Conservation (phyloP, 441 rosid genomes). For the Breynia disticha region DNA sequence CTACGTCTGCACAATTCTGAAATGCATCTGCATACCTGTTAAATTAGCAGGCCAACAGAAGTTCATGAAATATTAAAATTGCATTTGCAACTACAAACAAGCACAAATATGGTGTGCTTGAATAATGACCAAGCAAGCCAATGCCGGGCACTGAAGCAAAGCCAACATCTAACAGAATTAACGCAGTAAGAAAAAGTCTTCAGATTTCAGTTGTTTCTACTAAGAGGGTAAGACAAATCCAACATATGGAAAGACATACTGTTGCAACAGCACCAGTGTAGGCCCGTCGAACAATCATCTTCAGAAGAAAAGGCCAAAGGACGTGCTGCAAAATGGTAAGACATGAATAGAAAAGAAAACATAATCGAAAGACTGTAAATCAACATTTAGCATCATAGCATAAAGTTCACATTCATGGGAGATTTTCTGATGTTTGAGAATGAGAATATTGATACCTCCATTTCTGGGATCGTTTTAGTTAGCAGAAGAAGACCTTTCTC, state of each 20-base stretch:
- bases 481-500: conserved; percentile 93
- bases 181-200: conserved; percentile 2
- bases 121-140: conserved; percentile 1
- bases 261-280: conserved; percentile 80
- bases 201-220: conserved; percentile 6
- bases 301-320: conserved; percentile 95
- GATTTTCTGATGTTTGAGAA: conserved; percentile 8
- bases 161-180: conserved; percentile 2
- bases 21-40: conserved; percentile 96
- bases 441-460: conserved; percentile 56
- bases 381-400: conserved; percentile 8
- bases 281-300: conserved; percentile 68
- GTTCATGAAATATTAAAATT: conserved; percentile 1
- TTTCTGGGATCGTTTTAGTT: conserved; percentile 90
- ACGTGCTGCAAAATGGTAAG: conserved; percentile 52
- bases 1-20: conserved; percentile 76
- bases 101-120: conserved; percentile 1
- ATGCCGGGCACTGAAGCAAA: conserved; percentile 6
- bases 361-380: neutral
- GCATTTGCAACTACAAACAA: neutral
- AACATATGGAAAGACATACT: conserved; percentile 34
- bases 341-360: conserved; percentile 11
- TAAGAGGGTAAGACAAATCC: conserved; percentile 2
- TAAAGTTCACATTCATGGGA: conserved; percentile 1
- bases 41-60: conserved; percentile 17